Evolutionary conservation across 2,329 filamentous ascomycete species (phyloP), one percentile per base, ranked within the genome.

Genomic region (Teratosphaeria pseudoeucalypti): DNA sequence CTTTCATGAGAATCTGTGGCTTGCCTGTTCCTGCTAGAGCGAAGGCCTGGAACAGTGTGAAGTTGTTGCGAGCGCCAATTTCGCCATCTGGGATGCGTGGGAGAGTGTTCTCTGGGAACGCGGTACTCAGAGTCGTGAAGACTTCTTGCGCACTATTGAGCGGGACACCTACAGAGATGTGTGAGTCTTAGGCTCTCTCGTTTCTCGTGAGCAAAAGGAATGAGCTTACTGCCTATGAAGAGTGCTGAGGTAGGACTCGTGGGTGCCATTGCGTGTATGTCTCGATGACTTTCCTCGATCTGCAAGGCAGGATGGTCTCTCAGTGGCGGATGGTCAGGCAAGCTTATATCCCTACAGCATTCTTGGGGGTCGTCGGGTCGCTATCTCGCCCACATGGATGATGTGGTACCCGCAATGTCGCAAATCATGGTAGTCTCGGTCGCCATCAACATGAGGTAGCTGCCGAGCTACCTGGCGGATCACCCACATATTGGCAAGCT

Each of bases 81-180:
- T 76, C 74, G n/a, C 73, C 74, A 58, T 76, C 74, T 2, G 74
- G 73, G 0, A 76, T 23, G 11, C 55, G 34, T 19, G n/a, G 27
- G 12, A 57, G 27, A 57, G 32, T 9, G 5, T 34, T n/a, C 11
- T 27, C 52, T 23, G 52, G 52, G 54, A 61, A 26, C 6, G 52
- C 12, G 27, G 52, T 12, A 26, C 12, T 29, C 26, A 54, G 52
- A 12, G 12, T 54, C 14, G 27, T 34, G 32, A 54, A 54, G 52
- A 54, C 52, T 29, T 27, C 52, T 19, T 54, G 5, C 23, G 52
- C 16, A 9, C 27, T 54, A 4, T 5, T 16, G 14, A 54, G 32
- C 11, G 52, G 52, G 11, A 54, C 19, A 34, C 52, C 52, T 54
- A n/a, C 2, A 54, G 6, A 26, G 10, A n/a, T 14, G 11, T 1